These are phyloP conservation scores for Spiraea crenata DNA, from an alignment of 331 rosid species.

Conservation along the genomic window DNA sequence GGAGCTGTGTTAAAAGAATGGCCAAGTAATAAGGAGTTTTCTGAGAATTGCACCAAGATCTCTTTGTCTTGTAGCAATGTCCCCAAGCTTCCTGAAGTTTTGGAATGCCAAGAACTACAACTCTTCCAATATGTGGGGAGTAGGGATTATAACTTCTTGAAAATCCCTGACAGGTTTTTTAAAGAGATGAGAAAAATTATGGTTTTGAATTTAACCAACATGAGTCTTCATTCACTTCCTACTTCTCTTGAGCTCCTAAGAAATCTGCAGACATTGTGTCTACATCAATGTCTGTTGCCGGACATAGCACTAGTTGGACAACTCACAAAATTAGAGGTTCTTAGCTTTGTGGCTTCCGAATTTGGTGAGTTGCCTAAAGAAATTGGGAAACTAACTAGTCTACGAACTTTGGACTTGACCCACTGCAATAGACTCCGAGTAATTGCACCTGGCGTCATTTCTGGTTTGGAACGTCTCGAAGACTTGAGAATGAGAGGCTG, in stretches of 20 bases:
- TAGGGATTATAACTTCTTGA: neutral
- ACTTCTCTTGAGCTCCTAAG: constrained; percentile 13
- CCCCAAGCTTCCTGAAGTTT: constrained; percentile 21
- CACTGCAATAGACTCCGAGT: neutral
- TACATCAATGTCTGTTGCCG: too few relatives aligned
- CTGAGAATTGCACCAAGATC: constrained; percentile 18
- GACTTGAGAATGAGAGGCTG: neutral
- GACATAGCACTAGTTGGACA: constrained; percentile 19
- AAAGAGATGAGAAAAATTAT: constrained; percentile 20
- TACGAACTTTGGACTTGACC: neutral
- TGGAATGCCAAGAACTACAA: constrained; percentile 31
- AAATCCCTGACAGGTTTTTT: constrained; percentile 25
- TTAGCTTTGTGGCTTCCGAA: neutral
- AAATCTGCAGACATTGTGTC: constrained; percentile 18
- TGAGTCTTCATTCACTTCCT: neutral
- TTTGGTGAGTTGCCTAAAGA: neutral
- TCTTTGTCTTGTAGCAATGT: constrained; percentile 18
- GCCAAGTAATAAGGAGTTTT: constrained; percentile 19
- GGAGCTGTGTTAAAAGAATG: constrained; percentile 21
- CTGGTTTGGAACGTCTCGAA: neutral
- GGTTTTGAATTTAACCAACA: constrained; percentile 28
- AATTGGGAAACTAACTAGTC: neutral
- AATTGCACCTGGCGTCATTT: neutral
- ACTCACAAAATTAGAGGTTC: neutral
- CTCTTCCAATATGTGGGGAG: constrained; percentile 4